phyloP scores from a whole-genome alignment of 192 early-diverging fungal species.

The Podila epicladia region DNA sequence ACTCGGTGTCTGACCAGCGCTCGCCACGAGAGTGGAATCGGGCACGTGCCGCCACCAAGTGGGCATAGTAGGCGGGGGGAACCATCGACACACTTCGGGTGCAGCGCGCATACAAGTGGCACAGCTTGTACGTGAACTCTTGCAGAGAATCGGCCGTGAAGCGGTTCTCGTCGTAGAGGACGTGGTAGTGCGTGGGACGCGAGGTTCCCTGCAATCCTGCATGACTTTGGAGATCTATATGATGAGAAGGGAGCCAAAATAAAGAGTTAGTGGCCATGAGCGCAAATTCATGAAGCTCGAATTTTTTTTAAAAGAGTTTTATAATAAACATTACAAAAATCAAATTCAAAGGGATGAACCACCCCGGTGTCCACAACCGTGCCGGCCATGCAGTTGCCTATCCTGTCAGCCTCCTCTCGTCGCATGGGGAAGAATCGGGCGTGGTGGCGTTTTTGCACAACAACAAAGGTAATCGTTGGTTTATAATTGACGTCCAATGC shows the following conservation, averaged over 20 bases:
- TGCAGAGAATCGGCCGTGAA: constrained; percentile 85
- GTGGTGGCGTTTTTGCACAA: constrained; percentile 92
- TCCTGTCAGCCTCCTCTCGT: constrained; percentile 67
- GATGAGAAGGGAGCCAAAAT: not conserved
- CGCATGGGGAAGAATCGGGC: constrained; percentile 84
- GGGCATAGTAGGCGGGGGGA: constrained; percentile 94
- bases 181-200: constrained; percentile 94
- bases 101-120: constrained; percentile 90
- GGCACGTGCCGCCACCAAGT: constrained; percentile 88
- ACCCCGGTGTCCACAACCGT: constrained; percentile 80
- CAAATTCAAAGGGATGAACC: constrained; percentile 83
- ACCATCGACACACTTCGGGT: constrained; percentile 88
- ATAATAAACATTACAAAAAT: constrained; percentile 89
- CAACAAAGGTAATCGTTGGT: constrained; percentile 84
- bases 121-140: constrained; percentile 90
- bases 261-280: not conserved
- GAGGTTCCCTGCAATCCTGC: constrained; percentile 94
- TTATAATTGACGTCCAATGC: constrained; percentile 74
- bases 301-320: no score
- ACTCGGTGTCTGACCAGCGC: constrained; percentile 55
- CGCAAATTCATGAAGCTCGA: no score
- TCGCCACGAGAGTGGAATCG: constrained; percentile 84
- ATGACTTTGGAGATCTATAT: constrained; percentile 80
- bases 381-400: constrained; percentile 86
- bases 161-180: constrained; percentile 87